Evolutionary conservation across 2,329 filamentous ascomycete species (phyloP).

Genomic region (Fusarium cyanostomum): DNA sequence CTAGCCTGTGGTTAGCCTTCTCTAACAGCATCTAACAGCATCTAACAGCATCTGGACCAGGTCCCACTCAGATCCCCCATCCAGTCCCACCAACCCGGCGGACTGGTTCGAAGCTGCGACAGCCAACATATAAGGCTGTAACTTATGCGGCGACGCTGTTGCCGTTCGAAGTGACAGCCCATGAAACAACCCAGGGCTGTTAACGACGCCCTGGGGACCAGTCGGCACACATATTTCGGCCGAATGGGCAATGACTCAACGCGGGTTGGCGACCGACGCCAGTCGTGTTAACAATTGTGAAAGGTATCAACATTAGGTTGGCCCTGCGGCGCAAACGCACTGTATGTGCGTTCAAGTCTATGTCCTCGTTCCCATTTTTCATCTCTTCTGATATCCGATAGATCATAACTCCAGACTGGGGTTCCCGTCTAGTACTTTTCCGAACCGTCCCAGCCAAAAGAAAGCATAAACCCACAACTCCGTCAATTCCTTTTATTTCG

Average conservation of each 20-base stretch:
- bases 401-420: slow-evolving; percentile 34
- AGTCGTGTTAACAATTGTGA: slow-evolving; percentile 5
- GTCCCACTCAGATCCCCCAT: slow-evolving; percentile 38
- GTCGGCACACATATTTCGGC: not conserved
- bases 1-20: slow-evolving; percentile 24
- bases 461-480: slow-evolving; percentile 40
- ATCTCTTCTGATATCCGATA: slow-evolving; percentile 35
- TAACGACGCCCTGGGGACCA: not conserved
- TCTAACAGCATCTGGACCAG: slow-evolving; percentile 13
- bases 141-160: slow-evolving; percentile 28
- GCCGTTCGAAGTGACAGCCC: not conserved
- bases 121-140: slow-evolving; percentile 39
- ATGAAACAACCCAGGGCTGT: slow-evolving; percentile 21
- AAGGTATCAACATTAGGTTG: slow-evolving; percentile 35
- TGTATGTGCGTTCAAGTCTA: slow-evolving; percentile 40
- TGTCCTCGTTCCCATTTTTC: slow-evolving; percentile 35
- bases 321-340: slow-evolving; percentile 34
- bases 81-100: slow-evolving; percentile 37
- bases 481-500: slow-evolving; percentile 33
- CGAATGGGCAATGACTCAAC: slow-evolving; percentile 1
- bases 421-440: slow-evolving; percentile 43
- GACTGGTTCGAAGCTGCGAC: slow-evolving; percentile 36
- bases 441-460: slow-evolving; percentile 37
- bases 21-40: slow-evolving; percentile 22
- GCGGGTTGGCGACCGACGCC: slow-evolving; percentile 6